Conservation (phyloP, 2,329 filamentous ascomycete species). For the Furcasterigmium furcatum region DNA sequence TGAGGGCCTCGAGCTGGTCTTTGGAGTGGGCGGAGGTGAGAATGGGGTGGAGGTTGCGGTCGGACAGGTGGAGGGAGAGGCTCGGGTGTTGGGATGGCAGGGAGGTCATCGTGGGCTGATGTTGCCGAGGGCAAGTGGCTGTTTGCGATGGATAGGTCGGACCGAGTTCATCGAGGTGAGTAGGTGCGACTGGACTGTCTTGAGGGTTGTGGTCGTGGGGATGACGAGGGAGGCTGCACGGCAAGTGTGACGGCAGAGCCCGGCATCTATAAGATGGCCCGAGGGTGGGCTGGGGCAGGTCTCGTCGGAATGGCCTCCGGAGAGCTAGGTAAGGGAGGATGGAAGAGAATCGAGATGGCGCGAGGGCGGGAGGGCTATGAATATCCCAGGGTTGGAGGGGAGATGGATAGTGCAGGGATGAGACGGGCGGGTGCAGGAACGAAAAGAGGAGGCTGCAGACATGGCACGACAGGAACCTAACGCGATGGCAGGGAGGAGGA, state of each 20-base stretch:
- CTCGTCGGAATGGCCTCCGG: too few relatives aligned
- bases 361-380: too few relatives aligned
- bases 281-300: too few relatives aligned
- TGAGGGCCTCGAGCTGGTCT: slow-evolving; percentile 45
- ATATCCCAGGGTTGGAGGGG: too few relatives aligned
- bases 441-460: too few relatives aligned
- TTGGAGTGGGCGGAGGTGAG: slow-evolving; percentile 47
- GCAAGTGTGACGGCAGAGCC: too few relatives aligned
- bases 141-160: background rate
- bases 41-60: slow-evolving; percentile 54
- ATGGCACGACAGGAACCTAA: slow-evolving; percentile 1
- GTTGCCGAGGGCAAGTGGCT: background rate
- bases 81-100: slow-evolving; percentile 46
- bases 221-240: background rate
- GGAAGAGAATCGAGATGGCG: too few relatives aligned
- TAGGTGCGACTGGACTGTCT: background rate
- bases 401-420: too few relatives aligned
- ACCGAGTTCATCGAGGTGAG: background rate
- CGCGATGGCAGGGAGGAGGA: background rate
- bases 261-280: too few relatives aligned
- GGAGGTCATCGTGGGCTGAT: slow-evolving; percentile 28
- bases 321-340: too few relatives aligned
- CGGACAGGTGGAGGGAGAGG: slow-evolving; percentile 54
- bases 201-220: background rate
- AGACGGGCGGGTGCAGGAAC: too few relatives aligned